Evolutionary conservation across 768 basidiomycete genomes (phyloP), one percentile per base, ranked within the genome.

Genomic region (Termitomyces sp.): DNA sequence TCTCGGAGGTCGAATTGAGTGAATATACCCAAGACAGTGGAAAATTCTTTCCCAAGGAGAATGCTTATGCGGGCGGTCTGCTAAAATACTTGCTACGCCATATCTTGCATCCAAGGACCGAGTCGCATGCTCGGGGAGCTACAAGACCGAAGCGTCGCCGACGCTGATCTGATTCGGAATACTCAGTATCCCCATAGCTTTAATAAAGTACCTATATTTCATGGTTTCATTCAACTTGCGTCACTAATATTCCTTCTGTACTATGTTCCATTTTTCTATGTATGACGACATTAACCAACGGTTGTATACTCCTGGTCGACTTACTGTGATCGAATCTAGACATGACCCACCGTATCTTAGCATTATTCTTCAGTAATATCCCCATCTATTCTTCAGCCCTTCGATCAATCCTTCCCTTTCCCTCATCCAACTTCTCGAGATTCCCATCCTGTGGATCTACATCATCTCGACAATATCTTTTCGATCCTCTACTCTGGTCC

Each of bases 41-140:
- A 2, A 74, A 71, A 52, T 59, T 67, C 28, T 77, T 76, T 57
- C 75, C 77, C 0, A 59, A 56, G 21, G 59, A 62, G 0, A 61
- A 68, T 33, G 66, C 61, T 0, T 61, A 70, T 43, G 71, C 72
- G 0, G 72, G 72, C 1, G 68, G 67, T 14, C 50, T 75, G 3
- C 62, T 74, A 5, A 64, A 57, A 44, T 65, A 64, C 54, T 62
- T 75, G 5, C 60, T 74, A 17, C 67, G 72, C 10, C 51, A 71
- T 9, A 72, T 73, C 37, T 26, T 60, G 10, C 50, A 59, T 26
- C 66, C 66, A 26, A 11, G 37, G 7, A 50, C 8, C 8, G 2
- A 35, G 19, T 6, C 5, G 3, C 19, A 31, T 23, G 3, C 6
- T 35, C 35, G 23, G 21, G 15, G 35, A 15, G 15, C 4, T 17